Conservation (phyloP, 1,284 basidiomycete species). For the Ganoderma resinaceum region DNA sequence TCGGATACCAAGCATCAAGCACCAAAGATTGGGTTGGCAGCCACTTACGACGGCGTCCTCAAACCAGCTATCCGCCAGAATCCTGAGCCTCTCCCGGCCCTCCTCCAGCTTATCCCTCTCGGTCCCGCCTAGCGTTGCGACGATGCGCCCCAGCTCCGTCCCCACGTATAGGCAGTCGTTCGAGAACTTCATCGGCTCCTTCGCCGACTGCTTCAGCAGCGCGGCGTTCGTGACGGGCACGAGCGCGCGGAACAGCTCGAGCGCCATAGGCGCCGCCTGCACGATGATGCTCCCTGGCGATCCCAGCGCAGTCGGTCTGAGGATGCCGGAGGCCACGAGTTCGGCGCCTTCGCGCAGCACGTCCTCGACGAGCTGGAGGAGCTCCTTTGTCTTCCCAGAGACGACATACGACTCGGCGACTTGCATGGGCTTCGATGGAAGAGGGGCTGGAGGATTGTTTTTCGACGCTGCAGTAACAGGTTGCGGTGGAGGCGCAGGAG, state of each 20-base stretch:
- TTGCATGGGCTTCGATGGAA: slow-evolving; percentile 15
- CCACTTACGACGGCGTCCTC: slow-evolving; percentile 68
- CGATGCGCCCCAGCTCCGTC: slow-evolving; percentile 52
- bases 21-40: not conserved
- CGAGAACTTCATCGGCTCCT: slow-evolving; percentile 79
- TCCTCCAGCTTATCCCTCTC: slow-evolving; percentile 59
- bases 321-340: slow-evolving; percentile 61
- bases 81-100: slow-evolving; percentile 52
- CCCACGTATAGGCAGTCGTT: slow-evolving; percentile 86
- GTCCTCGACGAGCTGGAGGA: slow-evolving; percentile 67
- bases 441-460: slow-evolving; percentile 7
- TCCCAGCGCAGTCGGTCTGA: slow-evolving; percentile 42
- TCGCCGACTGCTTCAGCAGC: slow-evolving; percentile 60
- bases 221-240: slow-evolving; percentile 75
- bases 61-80: slow-evolving; percentile 71
- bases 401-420: slow-evolving; percentile 64
- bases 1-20: not conserved
- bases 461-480: not conserved
- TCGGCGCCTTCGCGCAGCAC: slow-evolving; percentile 65
- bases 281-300: slow-evolving; percentile 61
- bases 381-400: slow-evolving; percentile 59
- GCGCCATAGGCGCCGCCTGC: slow-evolving; percentile 68
- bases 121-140: slow-evolving; percentile 34
- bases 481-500: slow-evolving; percentile 26
- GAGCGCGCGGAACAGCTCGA: slow-evolving; percentile 86